Base-by-base conservation (phyloP, 192 early-diverging fungal species). In the Mortierella alpina region DNA sequence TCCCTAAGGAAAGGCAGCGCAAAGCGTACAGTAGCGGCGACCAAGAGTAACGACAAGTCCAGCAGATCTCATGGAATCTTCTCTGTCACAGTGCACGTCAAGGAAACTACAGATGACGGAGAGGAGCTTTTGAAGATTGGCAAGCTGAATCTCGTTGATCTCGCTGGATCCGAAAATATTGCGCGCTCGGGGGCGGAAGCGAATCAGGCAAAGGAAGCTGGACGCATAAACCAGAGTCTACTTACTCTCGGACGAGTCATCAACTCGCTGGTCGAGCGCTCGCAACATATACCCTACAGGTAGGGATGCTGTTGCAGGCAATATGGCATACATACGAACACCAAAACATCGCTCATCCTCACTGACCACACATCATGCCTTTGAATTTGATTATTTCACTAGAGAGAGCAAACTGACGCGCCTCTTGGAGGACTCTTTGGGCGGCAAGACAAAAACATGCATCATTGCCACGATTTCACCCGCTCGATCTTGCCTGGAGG, bases 151-250 rank as follows among this genome's bases (percentile, higher is more conserved):
- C 86, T 99, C 22, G 98, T 99, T 0, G 98, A 99, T 82, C 74
- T 99, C 67, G 97, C 98, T 0, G 97, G 98, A 7, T 95, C 93
- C 48, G 97, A 99, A 65, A 96, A 97, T 73, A 95, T 97, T 71
- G 91, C 92, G 1, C 91, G 94, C 39, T 94, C 95, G 1, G 98
- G 96, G 7, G 97, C 95, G 0, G 93, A 97, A 75, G 87, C 92
- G 56, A 77, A 82, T 18, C 83, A 95, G 17, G 95, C 95, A 18
- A 88, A 91, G 53, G 97, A 99, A 81, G 95, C 95, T 20, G 94
- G 95, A 51, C 90, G 89, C 75, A 97, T 99, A 67, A 99, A 99
- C 75, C 90, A 96, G 73, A 91, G 90, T 62, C 75, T 95, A 20
- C 77, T 95, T 0, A 88, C 90, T 0, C 77, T 94, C 1, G 93